Evolutionary conservation across 176 grass and related monocot genomes (phyloP).

Genomic region (Oryza brachyantha): DNA sequence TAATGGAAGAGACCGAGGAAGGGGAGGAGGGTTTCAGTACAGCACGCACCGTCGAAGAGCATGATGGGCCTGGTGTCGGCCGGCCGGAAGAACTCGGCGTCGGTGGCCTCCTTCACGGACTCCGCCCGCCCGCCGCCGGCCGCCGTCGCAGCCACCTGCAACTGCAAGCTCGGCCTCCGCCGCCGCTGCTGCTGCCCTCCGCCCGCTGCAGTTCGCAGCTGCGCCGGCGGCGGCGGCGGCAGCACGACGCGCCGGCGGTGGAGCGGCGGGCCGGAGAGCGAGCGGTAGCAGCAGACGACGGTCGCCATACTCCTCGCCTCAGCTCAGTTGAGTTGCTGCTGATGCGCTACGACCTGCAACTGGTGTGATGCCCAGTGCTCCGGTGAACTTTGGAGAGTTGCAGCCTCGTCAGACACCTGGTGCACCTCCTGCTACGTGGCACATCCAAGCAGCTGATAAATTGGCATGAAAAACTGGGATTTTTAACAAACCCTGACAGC

Average conservation of each 20-base stretch:
- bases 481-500: neutral
- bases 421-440: slow-evolving; percentile 11
- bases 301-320: neutral
- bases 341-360: neutral
- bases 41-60: slow-evolving; percentile 77
- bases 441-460: slow-evolving; percentile 10
- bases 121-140: slow-evolving; percentile 1
- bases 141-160: slow-evolving; percentile 5
- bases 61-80: slow-evolving; percentile 69
- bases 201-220: neutral
- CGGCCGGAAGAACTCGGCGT: slow-evolving; percentile 72
- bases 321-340: neutral
- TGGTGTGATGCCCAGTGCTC: neutral
- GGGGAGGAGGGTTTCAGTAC: neutral
- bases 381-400: neutral
- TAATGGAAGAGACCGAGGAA: neutral
- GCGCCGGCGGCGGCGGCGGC: neutral
- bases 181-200: too few species aligned
- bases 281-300: slow-evolving; percentile 12
- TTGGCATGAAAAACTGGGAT: neutral
- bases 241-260: neutral
- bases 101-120: slow-evolving; percentile 46
- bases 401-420: neutral
- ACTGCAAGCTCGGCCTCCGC: slow-evolving; percentile 19
- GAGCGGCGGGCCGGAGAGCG: slow-evolving; percentile 4